Conservation (phyloP, 2,329 filamentous ascomycete genomes). For the Cladosporium sp. region DNA sequence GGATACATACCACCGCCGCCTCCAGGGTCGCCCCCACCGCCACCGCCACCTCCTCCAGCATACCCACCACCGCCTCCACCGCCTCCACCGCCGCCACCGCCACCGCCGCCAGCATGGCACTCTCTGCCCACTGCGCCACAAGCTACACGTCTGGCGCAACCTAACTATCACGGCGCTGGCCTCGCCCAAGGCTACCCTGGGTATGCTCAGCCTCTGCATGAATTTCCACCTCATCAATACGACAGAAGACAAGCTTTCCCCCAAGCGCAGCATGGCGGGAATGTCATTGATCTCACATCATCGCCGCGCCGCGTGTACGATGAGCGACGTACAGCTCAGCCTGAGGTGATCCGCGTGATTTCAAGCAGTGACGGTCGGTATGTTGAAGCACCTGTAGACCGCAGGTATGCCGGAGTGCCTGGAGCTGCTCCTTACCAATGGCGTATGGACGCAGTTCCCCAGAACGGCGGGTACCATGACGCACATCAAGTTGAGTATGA, state of each 20-base stretch:
- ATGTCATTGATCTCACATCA: constrained; percentile 17
- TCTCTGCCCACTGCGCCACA: constrained; percentile 1
- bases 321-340: background rate
- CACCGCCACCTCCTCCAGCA: too few species aligned
- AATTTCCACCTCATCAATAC: background rate
- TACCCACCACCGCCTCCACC: too few species aligned
- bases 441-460: background rate
- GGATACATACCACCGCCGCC: background rate
- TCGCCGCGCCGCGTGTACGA: constrained; percentile 4
- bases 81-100: background rate
- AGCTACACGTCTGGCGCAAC: background rate
- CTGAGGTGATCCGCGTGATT: constrained; percentile 4
- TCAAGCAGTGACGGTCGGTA: constrained; percentile 5
- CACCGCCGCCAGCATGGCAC: background rate
- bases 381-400: background rate
- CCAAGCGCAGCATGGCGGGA: background rate
- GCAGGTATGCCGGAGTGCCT: background rate
- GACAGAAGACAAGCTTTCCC: background rate
- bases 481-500: constrained; percentile 5
- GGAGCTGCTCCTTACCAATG: background rate
- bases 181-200: background rate
- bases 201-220: background rate
- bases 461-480: background rate
- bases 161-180: background rate
- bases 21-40: too few species aligned